Base-by-base conservation (phyloP, 2,329 filamentous ascomycete genomes). In the Didymella sp. region DNA sequence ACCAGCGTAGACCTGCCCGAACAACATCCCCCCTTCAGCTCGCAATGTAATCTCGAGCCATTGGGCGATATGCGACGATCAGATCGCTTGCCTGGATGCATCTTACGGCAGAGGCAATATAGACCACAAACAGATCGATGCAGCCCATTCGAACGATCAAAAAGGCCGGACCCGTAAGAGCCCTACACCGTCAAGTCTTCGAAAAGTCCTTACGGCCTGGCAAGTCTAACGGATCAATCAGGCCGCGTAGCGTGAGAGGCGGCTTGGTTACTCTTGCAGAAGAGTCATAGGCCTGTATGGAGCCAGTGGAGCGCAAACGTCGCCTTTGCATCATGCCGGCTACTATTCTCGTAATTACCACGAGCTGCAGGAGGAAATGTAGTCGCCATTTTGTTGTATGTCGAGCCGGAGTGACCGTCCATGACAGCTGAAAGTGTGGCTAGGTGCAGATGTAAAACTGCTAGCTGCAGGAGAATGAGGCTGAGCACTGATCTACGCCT, bases 271-370 rank as follows among this genome's bases (percentile, higher is more conserved):
- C 63, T 62, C 61, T 59, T 58, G 64, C 63, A 64, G 55, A 67
- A 63, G 67, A 74, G 71, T 73, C 71, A 73, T 69, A 64, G 61
- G 62, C 62, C 60, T 68, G 64, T 60, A 67, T 54, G 50, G 56
- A 50, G 50, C 45, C 33, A 13, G 66, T 66, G 54, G 53, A 51
- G 55, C 60, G 53, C 53, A 53, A 59, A 63, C 60, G 64, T 66
- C 60, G 57, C 57, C 61, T 64, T 56, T 59, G 28, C 57, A 60
- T 56, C 51, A 54, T 49, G 53, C 42, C 44, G 56, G 57, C 52
- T 61, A 45, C 62, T 65, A 62, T 68, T 68, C 68, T 71, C 63
- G 70, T 74, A 69, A 71, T 54, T 51, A 53, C 47, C 56, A 59
- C 28, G 40, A 52, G 38, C 49, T 52, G 48, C 48, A 57, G 42